Conservation (phyloP, 2,329 filamentous ascomycete genomes). For the Phyllosticta paracitricarpa region DNA sequence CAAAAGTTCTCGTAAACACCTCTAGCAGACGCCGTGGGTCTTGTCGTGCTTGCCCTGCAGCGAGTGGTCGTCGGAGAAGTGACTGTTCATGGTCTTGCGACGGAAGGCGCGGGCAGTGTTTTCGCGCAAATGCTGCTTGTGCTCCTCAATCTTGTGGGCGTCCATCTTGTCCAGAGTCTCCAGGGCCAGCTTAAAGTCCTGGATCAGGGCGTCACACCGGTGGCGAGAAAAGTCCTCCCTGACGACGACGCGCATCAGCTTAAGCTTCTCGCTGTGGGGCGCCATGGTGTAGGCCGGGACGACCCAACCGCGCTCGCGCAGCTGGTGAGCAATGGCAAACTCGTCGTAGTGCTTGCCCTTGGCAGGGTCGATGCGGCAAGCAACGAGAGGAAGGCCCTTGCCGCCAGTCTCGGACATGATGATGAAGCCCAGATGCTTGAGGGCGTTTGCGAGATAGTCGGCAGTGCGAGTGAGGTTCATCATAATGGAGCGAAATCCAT, state of each 20-base stretch:
- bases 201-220: conserved; percentile 67
- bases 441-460: conserved; percentile 69
- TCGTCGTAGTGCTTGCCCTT: conserved; percentile 46
- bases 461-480: conserved; percentile 80
- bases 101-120: conserved; percentile 14
- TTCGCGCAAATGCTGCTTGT: conserved; percentile 41
- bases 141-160: conserved; percentile 56
- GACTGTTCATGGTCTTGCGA: conserved; percentile 27
- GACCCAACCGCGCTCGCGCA: conserved; percentile 82
- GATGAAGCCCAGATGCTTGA: conserved; percentile 68
- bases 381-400: conserved; percentile 75
- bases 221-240: conserved; percentile 82
- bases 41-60: conserved; percentile 85
- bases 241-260: conserved; percentile 87
- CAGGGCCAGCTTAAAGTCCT: conserved; percentile 69
- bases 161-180: conserved; percentile 66
- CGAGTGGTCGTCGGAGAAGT: conserved; percentile 63
- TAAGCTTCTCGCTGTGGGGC: conserved; percentile 69
- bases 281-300: conserved; percentile 97
- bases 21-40: conserved; percentile 75
- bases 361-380: conserved; percentile 63
- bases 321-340: conserved; percentile 60
- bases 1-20: background rate
- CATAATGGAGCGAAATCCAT: conserved; percentile 89
- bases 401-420: conserved; percentile 78